Evolutionary conservation across 139 green algal species (phyloP).

Genomic region (Picochlorum sp.): DNA sequence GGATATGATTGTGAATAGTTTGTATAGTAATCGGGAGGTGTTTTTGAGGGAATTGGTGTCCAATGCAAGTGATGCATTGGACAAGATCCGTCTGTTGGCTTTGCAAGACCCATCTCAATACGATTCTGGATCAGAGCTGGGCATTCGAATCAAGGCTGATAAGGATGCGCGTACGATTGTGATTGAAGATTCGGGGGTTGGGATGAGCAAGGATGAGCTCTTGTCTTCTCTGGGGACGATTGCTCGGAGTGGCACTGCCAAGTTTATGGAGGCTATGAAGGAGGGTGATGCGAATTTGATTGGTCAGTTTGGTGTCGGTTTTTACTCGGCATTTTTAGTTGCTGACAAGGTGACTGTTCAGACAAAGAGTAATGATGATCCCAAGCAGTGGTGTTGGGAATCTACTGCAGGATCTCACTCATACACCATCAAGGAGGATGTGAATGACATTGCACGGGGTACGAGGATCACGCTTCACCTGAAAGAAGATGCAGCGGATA

Average conservation of each 20-base stretch:
- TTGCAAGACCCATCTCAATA: conserved; percentile 23
- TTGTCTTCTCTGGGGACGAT: conserved; percentile 92
- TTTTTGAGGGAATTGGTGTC: conserved; percentile 87
- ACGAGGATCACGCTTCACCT: conserved; percentile 87
- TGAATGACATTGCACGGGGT: conserved; percentile 53
- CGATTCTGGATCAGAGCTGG: conserved; percentile 52
- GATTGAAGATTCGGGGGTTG: conserved; percentile 93
- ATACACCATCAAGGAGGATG: conserved; percentile 65
- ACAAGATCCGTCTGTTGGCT: conserved; percentile 65
- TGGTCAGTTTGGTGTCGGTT: conserved; percentile 96
- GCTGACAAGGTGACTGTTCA: conserved; percentile 72
- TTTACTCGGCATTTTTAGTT: conserved; percentile 95
- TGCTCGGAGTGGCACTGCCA: conserved; percentile 86
- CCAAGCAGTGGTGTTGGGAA: conserved; percentile 84
- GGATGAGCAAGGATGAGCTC: conserved; percentile 92
- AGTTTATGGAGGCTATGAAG: conserved; percentile 96
- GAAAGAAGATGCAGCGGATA: conserved; percentile 86
- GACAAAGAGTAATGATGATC: conserved; percentile 68
- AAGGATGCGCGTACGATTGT: conserved; percentile 71
- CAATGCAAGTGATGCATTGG: conserved; percentile 92
- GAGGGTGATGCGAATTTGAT: conserved; percentile 85
- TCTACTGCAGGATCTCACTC: conserved; percentile 68
- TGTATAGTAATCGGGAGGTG: conserved; percentile 93
- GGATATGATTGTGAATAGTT: conserved; percentile 98
- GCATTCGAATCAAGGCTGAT: conserved; percentile 86